Evolutionary conservation across 306 rosid species (phyloP).

Genomic region (Dalbergia oliveri): DNA sequence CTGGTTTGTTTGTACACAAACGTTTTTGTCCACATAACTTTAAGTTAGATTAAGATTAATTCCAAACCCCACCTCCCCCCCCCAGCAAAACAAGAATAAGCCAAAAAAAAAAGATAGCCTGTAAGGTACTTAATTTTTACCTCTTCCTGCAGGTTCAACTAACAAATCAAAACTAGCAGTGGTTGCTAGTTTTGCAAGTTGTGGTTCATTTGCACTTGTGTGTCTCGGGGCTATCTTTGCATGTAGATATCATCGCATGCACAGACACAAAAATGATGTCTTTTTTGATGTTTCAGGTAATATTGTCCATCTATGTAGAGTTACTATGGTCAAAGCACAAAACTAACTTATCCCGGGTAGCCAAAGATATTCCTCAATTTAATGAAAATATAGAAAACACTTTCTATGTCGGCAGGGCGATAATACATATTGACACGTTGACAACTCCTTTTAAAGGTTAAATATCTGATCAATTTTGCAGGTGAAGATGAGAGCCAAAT

Average conservation of each 20-base stretch:
- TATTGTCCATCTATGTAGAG: slow-evolving; percentile 30
- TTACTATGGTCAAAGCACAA: background rate
- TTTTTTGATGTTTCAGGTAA: slow-evolving; percentile 89
- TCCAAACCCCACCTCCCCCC: background rate
- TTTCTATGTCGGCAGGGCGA: background rate
- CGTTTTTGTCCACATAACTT: background rate
- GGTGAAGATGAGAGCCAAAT: slow-evolving; percentile 87
- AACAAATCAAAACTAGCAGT: slow-evolving; percentile 60
- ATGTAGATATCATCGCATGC: slow-evolving; percentile 55
- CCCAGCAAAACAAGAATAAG: too few species aligned
- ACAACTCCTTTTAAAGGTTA: slow-evolving; percentile 29
- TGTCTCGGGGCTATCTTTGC: slow-evolving; percentile 63
- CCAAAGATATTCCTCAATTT: background rate
- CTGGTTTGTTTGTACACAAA: slow-evolving; percentile 59
- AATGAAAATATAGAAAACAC: background rate
- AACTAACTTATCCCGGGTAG: background rate
- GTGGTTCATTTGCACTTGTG: slow-evolving; percentile 70
- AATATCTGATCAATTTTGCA: slow-evolving; percentile 43
- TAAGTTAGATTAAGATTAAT: background rate
- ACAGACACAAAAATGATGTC: slow-evolving; percentile 57
- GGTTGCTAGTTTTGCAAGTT: slow-evolving; percentile 65
- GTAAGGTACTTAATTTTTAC: slow-evolving; percentile 15
- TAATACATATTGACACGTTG: background rate
- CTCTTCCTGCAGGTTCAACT: slow-evolving; percentile 65
- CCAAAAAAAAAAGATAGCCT: background rate